Conservation (phyloP, 805 yeast species). For the Blastobotrys robertii region DNA sequence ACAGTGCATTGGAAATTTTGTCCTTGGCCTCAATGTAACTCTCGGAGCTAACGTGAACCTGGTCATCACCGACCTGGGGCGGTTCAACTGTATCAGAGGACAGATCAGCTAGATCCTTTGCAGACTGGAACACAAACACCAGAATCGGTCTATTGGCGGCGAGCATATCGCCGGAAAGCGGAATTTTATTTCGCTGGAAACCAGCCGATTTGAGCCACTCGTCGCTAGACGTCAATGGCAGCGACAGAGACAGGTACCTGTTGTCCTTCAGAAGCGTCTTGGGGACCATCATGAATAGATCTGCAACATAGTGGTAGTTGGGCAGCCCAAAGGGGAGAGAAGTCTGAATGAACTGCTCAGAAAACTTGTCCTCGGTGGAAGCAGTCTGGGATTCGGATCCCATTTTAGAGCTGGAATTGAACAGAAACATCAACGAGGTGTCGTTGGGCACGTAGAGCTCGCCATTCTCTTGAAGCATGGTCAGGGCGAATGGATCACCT, state of each 20-base stretch:
- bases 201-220: conserved; percentile 1
- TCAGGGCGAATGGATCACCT: conserved; percentile 5
- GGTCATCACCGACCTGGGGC: not conserved
- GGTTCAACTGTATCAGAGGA: not conserved
- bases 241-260: conserved; percentile 1
- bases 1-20: conserved; percentile 1
- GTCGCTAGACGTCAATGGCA: not conserved
- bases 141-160: conserved; percentile 5
- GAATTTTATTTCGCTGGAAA: conserved; percentile 4
- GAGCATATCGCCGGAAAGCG: conserved; percentile 6
- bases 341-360: conserved; percentile 11
- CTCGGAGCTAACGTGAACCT: not conserved
- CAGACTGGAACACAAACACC: conserved; percentile 10
- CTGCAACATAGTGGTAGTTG: conserved; percentile 9
- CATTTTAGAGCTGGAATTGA: conserved; percentile 7
- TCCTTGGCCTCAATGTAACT: conserved; percentile 1
- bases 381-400: not conserved
- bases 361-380: not conserved
- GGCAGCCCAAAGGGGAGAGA: conserved; percentile 16
- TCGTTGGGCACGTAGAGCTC: conserved; percentile 11
- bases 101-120: not conserved
- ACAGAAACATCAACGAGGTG: conserved; percentile 12
- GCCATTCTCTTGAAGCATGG: conserved; percentile 4
- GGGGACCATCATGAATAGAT: conserved; percentile 13
- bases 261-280: not conserved